Conservation (phyloP, 805 yeast species). For the Debaryomyces castellii region DNA sequence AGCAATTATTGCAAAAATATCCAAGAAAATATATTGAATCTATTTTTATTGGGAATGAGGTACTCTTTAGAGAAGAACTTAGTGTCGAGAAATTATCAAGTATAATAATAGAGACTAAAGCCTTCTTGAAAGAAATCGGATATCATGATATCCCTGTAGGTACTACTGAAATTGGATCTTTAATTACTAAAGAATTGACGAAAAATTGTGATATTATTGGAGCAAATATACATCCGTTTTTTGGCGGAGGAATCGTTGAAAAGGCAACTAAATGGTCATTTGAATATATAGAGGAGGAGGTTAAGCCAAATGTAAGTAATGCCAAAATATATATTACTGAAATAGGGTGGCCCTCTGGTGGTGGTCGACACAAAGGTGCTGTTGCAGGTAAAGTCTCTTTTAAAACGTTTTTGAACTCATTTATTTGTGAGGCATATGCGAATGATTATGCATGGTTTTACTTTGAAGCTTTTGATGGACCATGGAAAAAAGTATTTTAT, state of each 20-base stretch:
- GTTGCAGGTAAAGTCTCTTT: conserved; percentile 45
- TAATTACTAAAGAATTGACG: conserved; percentile 38
- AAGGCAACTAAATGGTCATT: conserved; percentile 54
- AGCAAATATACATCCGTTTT: conserved; percentile 67
- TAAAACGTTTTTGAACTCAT: conserved; percentile 49
- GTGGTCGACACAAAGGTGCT: conserved; percentile 50
- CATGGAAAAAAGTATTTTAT: conserved; percentile 61
- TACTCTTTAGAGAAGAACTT: conserved; percentile 52
- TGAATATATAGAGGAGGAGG: conserved; percentile 44
- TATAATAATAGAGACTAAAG: conserved; percentile 43
- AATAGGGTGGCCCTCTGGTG: conserved; percentile 72
- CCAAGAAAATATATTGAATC: conserved; percentile 50
- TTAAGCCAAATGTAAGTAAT: conserved; percentile 35
- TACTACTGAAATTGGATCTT: conserved; percentile 58
- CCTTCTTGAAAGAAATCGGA: conserved; percentile 30
- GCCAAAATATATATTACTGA: conserved; percentile 52
- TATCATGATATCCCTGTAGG: conserved; percentile 53
- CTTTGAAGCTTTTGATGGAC: conserved; percentile 73
- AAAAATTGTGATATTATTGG: conserved; percentile 56
- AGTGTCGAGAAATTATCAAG: conserved; percentile 32
- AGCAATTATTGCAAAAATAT: conserved; percentile 36
- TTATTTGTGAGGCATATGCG: conserved; percentile 48
- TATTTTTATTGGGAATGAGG: conserved; percentile 64
- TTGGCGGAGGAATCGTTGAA: conserved; percentile 53
- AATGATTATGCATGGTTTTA: conserved; percentile 50